A percentile compares a stretch with the other conserved stretches of the same genome.
Evolutionary conservation across 1,139 yeast species (phyloP).

Genomic region (Groenewaldozyma auringiensis): DNA sequence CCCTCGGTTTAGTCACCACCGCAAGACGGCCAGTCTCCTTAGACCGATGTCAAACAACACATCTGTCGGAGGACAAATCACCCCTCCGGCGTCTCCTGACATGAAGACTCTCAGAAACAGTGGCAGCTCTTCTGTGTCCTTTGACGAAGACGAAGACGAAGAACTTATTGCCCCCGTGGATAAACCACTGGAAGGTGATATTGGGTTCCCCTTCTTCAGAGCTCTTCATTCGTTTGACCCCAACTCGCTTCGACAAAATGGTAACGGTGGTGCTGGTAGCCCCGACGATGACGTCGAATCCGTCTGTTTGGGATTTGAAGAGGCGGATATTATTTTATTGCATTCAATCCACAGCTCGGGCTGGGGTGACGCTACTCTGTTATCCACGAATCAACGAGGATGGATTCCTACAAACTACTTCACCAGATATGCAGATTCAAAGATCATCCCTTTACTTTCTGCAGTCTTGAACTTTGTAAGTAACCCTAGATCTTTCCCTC

Average conservation of each 20-base stretch:
- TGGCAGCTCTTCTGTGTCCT: slow-evolving; percentile 9
- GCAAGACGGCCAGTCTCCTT: not conserved
- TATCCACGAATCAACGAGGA: slow-evolving; percentile 68
- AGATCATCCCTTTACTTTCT: slow-evolving; percentile 49
- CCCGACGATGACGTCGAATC: slow-evolving; percentile 49
- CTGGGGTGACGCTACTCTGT: slow-evolving; percentile 92
- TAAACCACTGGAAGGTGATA: slow-evolving; percentile 2
- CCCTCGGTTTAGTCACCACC: not conserved
- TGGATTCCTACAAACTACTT: slow-evolving; percentile 98
- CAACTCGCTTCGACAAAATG: slow-evolving; percentile 45
- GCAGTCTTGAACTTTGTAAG: slow-evolving; percentile 71
- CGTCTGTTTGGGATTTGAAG: slow-evolving; percentile 75
- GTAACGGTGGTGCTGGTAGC: slow-evolving; percentile 27
- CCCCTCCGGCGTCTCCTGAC: slow-evolving; percentile 25
- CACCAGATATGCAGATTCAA: slow-evolving; percentile 42
- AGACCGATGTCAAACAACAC: slow-evolving; percentile 9
- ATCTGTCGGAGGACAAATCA: slow-evolving; percentile 8
- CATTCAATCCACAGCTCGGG: slow-evolving; percentile 90
- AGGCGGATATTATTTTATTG: slow-evolving; percentile 75
- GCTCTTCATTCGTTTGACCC: slow-evolving; percentile 82
- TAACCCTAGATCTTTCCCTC: slow-evolving; percentile 41
- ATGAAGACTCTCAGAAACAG: not conserved
- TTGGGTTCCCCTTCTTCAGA: slow-evolving; percentile 34
- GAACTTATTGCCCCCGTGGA: slow-evolving; percentile 31
- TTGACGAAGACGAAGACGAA: slow-evolving; percentile 7